Evolutionary conservation across 2,329 filamentous ascomycete species (phyloP), one percentile per base, ranked within the genome.

Genomic region (Penicillium sp.): DNA sequence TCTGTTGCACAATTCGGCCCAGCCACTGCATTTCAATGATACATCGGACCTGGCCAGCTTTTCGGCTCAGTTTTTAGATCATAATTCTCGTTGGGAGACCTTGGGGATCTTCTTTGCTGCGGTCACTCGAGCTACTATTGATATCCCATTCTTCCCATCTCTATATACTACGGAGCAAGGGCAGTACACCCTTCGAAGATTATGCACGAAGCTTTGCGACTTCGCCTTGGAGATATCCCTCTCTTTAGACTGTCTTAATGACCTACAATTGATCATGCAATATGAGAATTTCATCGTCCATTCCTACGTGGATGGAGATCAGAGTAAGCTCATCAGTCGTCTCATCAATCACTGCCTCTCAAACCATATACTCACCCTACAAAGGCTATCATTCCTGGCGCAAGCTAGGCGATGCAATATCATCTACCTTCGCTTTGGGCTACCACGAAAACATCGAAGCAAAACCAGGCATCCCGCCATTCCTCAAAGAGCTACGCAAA

Each of bases 251-350:
- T 67, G 64, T 36, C 42, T 80, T 29, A 78, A 79, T 50, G 75
- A 79, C 58, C 58, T 79, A 26, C 76, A 79, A 50, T 62, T 79
- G 3, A 56, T 77, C 4, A 56, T 78, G 4, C 77, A 79, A 51
- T 79, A 78, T 44, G 76, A 79, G 50, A 78, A 77, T 26, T 78
- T 75, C 34, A 77, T 78, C n/a, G 61, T 76, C 1, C 74, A 78
- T 51, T 74, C 76, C 0, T 69, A 73, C 32, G 70, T 77, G 1
- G 68, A 76, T 55, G 76, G 76, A 8, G 76, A 78, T 50, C 74
- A 77, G 54, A 77, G 75, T 78, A 61, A 61, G 70, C 57, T 10
- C 7, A 23, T 23, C 23, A 23, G 23, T 5, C 23, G 23, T 23
- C 23, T 9, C 14, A 23, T 35, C 36, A 9, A 39, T 27, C 11